Conservation (phyloP, 257 asterid genomes). For the Anisodus tanguticus region DNA sequence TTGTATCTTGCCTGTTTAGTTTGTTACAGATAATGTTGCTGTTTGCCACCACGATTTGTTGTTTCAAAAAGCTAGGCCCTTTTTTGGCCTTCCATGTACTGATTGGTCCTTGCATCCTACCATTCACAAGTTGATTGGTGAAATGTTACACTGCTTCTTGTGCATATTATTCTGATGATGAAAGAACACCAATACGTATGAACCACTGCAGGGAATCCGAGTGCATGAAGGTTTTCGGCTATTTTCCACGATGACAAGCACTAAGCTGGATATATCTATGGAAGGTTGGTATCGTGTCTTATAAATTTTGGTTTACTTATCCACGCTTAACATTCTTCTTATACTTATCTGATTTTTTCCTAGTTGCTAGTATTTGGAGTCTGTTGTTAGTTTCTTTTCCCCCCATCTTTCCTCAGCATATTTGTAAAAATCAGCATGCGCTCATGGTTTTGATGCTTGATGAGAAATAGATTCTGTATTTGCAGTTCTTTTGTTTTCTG, state of each 20-base stretch:
- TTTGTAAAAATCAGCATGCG: not conserved
- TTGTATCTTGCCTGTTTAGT: not conserved
- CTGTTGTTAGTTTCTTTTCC: not conserved
- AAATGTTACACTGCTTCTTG: not conserved
- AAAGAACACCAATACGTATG: not conserved
- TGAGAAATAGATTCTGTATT: not conserved
- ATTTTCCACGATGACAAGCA: conserved; percentile 82
- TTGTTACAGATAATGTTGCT: conserved; percentile 19
- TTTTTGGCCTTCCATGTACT: not conserved
- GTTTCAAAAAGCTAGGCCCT: conserved; percentile 13
- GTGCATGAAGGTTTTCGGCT: conserved; percentile 78
- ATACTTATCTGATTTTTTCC: not conserved
- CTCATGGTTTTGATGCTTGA: conserved; percentile 1
- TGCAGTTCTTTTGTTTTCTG: conserved; percentile 1
- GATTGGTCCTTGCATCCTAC: conserved; percentile 8
- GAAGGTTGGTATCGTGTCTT: conserved; percentile 59
- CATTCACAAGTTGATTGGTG: conserved; percentile 26
- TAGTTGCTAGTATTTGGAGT: conserved; percentile 14
- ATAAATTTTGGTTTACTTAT: not conserved
- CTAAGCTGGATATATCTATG: conserved; percentile 59
- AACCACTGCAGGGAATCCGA: conserved; percentile 66
- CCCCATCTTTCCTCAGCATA: not conserved
- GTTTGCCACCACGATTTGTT: not conserved
- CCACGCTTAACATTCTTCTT: not conserved
- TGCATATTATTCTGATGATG: conserved; percentile 30